Evolutionary conservation across 1,139 yeast genomes (phyloP), one percentile per base, ranked within the genome.

Genomic region (Pneumocystis wakefieldiae): DNA sequence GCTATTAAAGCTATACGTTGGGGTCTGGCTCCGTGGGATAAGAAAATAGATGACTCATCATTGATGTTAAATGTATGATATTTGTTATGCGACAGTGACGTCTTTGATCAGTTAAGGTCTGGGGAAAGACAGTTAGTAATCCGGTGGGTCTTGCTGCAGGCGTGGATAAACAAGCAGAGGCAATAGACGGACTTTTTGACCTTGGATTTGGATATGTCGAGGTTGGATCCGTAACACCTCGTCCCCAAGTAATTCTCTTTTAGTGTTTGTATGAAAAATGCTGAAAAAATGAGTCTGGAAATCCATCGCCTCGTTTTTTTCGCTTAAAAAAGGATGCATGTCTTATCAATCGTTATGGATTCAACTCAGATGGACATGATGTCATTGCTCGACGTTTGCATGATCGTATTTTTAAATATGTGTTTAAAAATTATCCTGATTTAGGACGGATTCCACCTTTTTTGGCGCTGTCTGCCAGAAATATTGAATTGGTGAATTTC

Each of bases 121-220:
- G 87, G 72, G 90, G 89, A 6, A 80, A 77, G 62, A 75, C 71
- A 0, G 75, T 91, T 71, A 78, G 80, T 38, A 85, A 85, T 64
- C 97, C 97, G 28, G 77, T 91, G 64, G 97, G 97, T 7, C 80
- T 91, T 70, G 97, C 97, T 61, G 97, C 98, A 41, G 98, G 98
- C 14, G 80, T 91, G 68, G 98, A 91, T 73, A 91, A 91, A 74
- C 87, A 91, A 70, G 98, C 90, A 62, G 95, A 89, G 71, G 96
- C 90, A n/a, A 84, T 92, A 69, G 97, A 91, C 69, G 77, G 91
- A 0, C 78, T 91, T 66, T 84, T 85, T 70, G 80, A 84, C 68
- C 73, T 81, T 64, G 98, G 98, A 1, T 91, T 91, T 70, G 83
- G 92, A 5, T 89, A 88, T 72, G 95, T 89, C 66, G 98, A 91